A percentile compares a stretch with the other conserved stretches of the same genome.
Conservation (phyloP, 2,329 filamentous ascomycete genomes). For the Sarocladium oryzae region DNA sequence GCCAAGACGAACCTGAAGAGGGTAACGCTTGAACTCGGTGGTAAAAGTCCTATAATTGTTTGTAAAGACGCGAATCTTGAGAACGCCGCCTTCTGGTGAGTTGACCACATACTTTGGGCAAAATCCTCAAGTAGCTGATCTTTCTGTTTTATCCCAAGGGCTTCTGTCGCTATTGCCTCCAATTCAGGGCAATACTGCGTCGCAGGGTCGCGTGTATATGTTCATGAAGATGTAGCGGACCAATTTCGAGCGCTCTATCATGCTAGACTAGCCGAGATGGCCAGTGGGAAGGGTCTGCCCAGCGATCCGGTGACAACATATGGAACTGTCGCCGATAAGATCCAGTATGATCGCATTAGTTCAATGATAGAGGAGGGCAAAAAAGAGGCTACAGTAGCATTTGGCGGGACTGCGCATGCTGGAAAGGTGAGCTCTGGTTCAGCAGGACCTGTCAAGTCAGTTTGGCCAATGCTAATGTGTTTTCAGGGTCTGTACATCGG, state of each 20-base stretch:
- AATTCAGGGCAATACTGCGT: conserved; percentile 48
- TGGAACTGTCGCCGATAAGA: no score
- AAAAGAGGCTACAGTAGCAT: no score
- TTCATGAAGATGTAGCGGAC: conserved; percentile 39
- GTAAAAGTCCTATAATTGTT: conserved; percentile 56
- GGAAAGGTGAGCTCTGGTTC: conserved; percentile 31
- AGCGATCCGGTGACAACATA: conserved; percentile 44
- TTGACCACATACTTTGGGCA: not conserved
- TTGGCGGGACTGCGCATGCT: conserved; percentile 44
- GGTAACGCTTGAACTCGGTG: conserved; percentile 57
- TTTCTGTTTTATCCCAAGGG: not conserved
- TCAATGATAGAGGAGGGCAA: no score
- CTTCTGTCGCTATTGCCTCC: not conserved
- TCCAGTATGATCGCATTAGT: no score
- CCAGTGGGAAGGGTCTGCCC: conserved; percentile 21
- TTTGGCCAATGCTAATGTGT: conserved; percentile 11
- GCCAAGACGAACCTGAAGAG: conserved; percentile 56
- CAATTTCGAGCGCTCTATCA: conserved; percentile 44
- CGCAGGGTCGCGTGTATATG: conserved; percentile 49
- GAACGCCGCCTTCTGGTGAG: conserved; percentile 41
- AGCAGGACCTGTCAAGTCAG: no score
- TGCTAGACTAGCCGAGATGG: not conserved
- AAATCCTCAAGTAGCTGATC: not conserved
- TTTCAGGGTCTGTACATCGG: conserved; percentile 56
- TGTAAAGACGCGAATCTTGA: conserved; percentile 59